phyloP scores from a whole-genome alignment of 257 asterid genomes.

The Eucommia ulmoides region DNA sequence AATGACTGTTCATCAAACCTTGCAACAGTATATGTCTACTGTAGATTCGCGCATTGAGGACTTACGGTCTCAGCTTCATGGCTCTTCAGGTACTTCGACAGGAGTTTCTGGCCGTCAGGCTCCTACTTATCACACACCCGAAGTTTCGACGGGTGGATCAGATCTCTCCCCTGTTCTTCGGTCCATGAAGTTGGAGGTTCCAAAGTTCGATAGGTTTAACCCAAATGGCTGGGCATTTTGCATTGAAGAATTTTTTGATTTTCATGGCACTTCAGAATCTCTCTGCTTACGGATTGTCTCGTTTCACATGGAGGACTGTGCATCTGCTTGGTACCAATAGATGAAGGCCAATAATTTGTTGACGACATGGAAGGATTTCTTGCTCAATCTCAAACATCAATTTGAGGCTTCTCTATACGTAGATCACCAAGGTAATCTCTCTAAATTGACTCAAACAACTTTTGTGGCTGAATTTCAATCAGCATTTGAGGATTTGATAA shows the following conservation, averaged over 20 bases:
- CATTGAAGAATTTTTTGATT: not conserved
- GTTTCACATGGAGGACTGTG: not conserved
- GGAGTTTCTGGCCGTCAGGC: no score
- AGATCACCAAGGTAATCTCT: not conserved
- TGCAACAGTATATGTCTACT: no score
- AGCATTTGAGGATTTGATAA: not conserved
- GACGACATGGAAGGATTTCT: not conserved
- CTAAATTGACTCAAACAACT: not conserved
- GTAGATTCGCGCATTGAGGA: no score
- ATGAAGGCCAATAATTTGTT: not conserved
- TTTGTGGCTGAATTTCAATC: not conserved
- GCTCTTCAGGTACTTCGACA: no score
- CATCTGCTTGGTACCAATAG: not conserved
- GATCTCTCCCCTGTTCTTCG: no score
- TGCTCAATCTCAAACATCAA: not conserved
- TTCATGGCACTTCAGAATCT: not conserved
- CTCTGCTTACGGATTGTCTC: not conserved
- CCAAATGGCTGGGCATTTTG: not conserved
- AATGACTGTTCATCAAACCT: no score
- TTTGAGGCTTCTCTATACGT: not conserved
- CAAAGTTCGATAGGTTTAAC: not conserved
- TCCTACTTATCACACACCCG: no score
- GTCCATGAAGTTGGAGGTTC: no score
- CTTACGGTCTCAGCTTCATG: no score
- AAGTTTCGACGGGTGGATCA: no score